These are phyloP conservation scores for Stylosanthes scabra DNA, from an alignment of 331 rosid species.

Conservation along the genomic window DNA sequence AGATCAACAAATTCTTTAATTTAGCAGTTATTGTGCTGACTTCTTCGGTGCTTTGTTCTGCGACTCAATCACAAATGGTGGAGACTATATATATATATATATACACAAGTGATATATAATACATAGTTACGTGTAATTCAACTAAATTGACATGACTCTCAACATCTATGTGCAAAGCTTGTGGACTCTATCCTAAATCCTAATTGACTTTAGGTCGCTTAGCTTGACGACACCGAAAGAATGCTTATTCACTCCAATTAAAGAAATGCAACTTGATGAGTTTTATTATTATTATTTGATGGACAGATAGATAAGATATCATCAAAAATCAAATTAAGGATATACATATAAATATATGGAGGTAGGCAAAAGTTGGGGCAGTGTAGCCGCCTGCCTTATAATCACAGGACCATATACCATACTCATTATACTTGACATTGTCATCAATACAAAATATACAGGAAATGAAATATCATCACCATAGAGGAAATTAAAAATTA, in stretches of 20 bases:
- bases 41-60: too few relatives aligned
- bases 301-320: background rate
- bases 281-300: background rate
- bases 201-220: conserved; percentile 37
- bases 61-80: too few relatives aligned
- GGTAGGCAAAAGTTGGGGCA: conserved; percentile 53
- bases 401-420: too few relatives aligned
- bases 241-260: conserved; percentile 27
- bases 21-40: too few relatives aligned
- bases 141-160: conserved; percentile 25
- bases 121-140: conserved; percentile 15
- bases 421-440: background rate
- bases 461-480: too few relatives aligned
- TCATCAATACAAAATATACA: conserved; percentile 1
- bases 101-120: too few relatives aligned
- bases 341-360: too few relatives aligned
- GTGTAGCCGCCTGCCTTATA: conserved; percentile 32
- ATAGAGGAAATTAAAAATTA: too few relatives aligned
- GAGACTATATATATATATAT: too few relatives aligned
- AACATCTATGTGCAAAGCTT: background rate
- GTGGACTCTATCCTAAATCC: conserved; percentile 31
- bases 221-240: conserved; percentile 12
- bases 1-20: too few relatives aligned
- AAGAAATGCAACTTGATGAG: conserved; percentile 21
- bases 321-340: conserved; percentile 24